phyloP scores from a whole-genome alignment of 768 basidiomycete species.

The Podaxis mareebaensis region DNA sequence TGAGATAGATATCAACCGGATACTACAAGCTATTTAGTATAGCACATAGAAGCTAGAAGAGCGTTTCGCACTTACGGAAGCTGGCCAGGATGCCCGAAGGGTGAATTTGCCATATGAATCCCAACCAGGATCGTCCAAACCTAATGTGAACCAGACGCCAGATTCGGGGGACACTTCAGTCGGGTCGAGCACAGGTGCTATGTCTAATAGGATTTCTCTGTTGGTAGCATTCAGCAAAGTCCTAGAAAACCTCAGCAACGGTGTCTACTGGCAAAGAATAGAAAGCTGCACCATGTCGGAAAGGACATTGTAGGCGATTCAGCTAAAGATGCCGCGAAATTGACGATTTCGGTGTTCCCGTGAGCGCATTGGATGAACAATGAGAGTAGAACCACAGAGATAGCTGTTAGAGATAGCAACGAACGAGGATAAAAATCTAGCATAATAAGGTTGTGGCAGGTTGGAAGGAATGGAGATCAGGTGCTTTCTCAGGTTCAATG shows the following conservation, averaged over 20 bases:
- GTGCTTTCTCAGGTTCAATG: background rate
- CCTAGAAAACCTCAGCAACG: constrained; percentile 29
- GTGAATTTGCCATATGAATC: constrained; percentile 44
- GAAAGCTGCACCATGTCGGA: constrained; percentile 29
- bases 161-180: constrained; percentile 33
- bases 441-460: background rate
- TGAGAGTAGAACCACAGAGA: background rate
- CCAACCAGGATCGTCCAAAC: constrained; percentile 45
- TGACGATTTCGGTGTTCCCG: constrained; percentile 70
- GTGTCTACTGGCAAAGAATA: background rate
- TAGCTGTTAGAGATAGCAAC: background rate
- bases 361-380: constrained; percentile 20
- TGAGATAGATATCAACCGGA: constrained; percentile 29
- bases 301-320: constrained; percentile 22
- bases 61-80: constrained; percentile 41
- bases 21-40: constrained; percentile 20
- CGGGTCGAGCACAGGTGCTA: constrained; percentile 20
- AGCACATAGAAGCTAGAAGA: background rate
- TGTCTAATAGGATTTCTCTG: constrained; percentile 36
- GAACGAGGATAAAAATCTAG: background rate
- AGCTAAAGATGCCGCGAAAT: constrained; percentile 41
- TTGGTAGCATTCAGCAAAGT: constrained; percentile 34
- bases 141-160: constrained; percentile 48
- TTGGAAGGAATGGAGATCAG: background rate
- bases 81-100: constrained; percentile 56